Conservation (phyloP, 2,329 filamentous ascomycete genomes). For the Aureobasidium sp. region DNA sequence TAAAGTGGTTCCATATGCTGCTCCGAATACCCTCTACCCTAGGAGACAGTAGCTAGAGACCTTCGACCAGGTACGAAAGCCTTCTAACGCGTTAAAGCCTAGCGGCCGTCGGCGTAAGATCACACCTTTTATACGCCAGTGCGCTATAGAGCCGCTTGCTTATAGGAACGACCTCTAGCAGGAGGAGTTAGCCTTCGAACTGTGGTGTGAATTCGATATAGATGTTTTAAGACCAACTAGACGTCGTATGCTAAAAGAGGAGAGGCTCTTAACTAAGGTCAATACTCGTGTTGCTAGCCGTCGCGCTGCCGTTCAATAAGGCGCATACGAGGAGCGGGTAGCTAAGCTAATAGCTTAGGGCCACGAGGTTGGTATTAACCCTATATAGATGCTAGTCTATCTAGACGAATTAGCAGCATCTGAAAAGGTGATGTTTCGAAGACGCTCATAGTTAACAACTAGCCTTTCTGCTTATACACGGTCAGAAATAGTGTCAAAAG, state of each 20-base stretch:
- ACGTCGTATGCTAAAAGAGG: not conserved
- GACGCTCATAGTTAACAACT: not conserved
- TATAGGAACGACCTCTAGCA: conserved; percentile 5
- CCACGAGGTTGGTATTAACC: not conserved
- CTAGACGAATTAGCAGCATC: not conserved
- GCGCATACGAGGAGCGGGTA: not conserved
- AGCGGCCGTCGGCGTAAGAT: not conserved
- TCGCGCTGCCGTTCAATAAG: not conserved
- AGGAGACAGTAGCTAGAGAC: too few relatives aligned
- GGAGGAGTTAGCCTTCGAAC: not conserved
- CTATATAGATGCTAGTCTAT: not conserved
- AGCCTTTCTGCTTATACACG: not conserved
- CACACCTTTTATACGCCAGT: not conserved
- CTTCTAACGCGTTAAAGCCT: not conserved
- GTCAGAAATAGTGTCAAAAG: not conserved
- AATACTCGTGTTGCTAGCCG: not conserved
- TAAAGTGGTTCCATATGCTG: too few relatives aligned
- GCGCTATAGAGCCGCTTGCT: not conserved
- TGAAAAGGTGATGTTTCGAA: not conserved
- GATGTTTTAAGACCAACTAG: not conserved
- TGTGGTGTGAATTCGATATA: too few relatives aligned
- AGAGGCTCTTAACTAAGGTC: not conserved
- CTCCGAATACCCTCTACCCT: too few relatives aligned
- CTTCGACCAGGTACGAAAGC: not conserved
- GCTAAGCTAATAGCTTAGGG: not conserved